Conservation (phyloP, 257 asterid genomes). For the Echium plantagineum region DNA sequence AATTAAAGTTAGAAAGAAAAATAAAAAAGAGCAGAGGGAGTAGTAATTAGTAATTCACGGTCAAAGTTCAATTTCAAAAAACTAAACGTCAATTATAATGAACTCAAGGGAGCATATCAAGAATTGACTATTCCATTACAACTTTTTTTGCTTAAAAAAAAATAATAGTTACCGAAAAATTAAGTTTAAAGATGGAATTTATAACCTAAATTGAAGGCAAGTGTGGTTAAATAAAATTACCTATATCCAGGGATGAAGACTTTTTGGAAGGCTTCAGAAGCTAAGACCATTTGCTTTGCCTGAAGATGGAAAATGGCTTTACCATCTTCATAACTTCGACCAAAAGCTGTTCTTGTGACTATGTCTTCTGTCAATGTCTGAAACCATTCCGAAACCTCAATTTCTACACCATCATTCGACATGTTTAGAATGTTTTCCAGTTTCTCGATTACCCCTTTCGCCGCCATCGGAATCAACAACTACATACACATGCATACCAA, state of each 20-base stretch:
- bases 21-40: too few species aligned
- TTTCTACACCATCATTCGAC: constrained; percentile 24
- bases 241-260: constrained; percentile 40
- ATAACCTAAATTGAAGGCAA: too few species aligned
- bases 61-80: too few species aligned
- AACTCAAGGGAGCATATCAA: too few species aligned
- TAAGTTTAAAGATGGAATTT: too few species aligned
- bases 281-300: constrained; percentile 32
- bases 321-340: constrained; percentile 32
- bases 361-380: constrained; percentile 34
- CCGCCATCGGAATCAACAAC: constrained; percentile 33
- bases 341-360: constrained; percentile 31
- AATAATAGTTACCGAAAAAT: too few species aligned
- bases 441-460: constrained; percentile 30
- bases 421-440: constrained; percentile 23
- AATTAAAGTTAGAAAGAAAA: too few species aligned
- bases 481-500: constrained; percentile 1
- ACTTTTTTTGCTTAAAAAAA: too few species aligned
- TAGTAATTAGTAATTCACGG: too few species aligned
- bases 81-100: too few species aligned
- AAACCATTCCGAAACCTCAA: constrained; percentile 37
- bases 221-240: constrained; percentile 1
- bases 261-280: constrained; percentile 34
- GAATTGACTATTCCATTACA: too few species aligned
- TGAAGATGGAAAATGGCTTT: constrained; percentile 32